phyloP scores from a whole-genome alignment of 2,329 filamentous ascomycete species.

The Daldinia sp. region DNA sequence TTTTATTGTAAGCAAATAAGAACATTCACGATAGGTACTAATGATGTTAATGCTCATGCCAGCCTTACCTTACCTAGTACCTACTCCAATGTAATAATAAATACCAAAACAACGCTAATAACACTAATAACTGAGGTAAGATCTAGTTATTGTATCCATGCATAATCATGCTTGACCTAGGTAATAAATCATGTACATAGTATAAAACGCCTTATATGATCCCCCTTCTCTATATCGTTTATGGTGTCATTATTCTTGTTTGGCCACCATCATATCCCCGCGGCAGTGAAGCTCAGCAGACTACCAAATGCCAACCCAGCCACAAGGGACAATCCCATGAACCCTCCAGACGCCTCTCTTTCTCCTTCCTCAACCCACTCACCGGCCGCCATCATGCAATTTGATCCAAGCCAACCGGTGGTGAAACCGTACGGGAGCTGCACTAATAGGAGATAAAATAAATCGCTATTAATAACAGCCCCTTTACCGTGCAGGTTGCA shows the following conservation, averaged over 20 bases:
- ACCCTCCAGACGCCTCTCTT: constrained; percentile 86
- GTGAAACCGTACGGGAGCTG: constrained; percentile 84
- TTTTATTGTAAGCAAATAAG: constrained; percentile 2
- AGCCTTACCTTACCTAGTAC: too few relatives aligned
- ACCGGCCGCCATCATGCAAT: constrained; percentile 89
- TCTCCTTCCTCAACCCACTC: constrained; percentile 85
- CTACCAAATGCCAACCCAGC: constrained; percentile 85
- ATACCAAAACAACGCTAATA: background rate
- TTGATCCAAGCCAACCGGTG: constrained; percentile 87
- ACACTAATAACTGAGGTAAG: constrained; percentile 25
- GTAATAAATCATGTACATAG: too few relatives aligned
- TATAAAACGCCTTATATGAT: constrained; percentile 25
- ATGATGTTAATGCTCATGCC: background rate
- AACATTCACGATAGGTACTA: constrained; percentile 10
- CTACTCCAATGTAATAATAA: background rate
- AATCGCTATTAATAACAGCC: constrained; percentile 77
- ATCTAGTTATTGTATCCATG: constrained; percentile 21
- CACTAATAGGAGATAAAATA: constrained; percentile 86
- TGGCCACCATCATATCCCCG: constrained; percentile 53
- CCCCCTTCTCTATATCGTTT: constrained; percentile 4
- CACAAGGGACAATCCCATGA: constrained; percentile 93
- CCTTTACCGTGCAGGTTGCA: constrained; percentile 87
- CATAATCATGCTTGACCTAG: background rate
- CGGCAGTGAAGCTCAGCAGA: constrained; percentile 82
- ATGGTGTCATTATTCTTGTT: constrained; percentile 20